Evolutionary conservation across 1,284 basidiomycete species (phyloP), one percentile per base, ranked within the genome.

Genomic region (Heterobasidion irregulare): DNA sequence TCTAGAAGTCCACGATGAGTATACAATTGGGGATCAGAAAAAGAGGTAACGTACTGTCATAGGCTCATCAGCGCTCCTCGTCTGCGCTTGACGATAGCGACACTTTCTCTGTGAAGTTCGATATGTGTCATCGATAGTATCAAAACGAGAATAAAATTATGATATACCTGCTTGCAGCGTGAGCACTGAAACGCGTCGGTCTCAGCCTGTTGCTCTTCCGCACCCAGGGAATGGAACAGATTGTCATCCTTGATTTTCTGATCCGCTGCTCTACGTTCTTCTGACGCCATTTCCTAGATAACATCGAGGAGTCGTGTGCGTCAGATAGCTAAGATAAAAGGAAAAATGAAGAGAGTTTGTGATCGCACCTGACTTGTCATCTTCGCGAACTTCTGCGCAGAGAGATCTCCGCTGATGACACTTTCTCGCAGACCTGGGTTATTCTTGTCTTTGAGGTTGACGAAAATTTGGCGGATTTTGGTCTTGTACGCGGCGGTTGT

Each of bases 181-280:
- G 84, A 79, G 66, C 97, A 99, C 69, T 98, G 94, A 89, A 99
- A 99, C 1, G 94, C 94, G 63, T 96, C 94, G 0, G 97, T 99
- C 70, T 99, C 96, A 13, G 96, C 95, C 70, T 92, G 83, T 56
- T 85, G 87, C 61, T 95, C 90, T 13, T 82, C 92, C 0, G 95
- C 96, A 2, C 89, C 92, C 15, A 97, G 84, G 1, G 95, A 89
- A 53, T 94, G 91, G 77, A 94, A 92, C 50, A 99, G 72, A 66
- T 99, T 99, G 57, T 92, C 84, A 63, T 90, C 84, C 55, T 84
- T 81, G 60, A 99, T 89, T 65, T 88, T 89, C 58, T 82, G 81
- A 64, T 94, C 88, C 16, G 87, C 84, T 2, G 86, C 84, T 64
- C 92, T 89, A 41, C 94, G 79, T 63, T 95, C 93, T 65, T 94